A percentile compares a stretch with the other conserved stretches of the same genome.
Evolutionary conservation across 768 basidiomycete species (phyloP).

Genomic region (Coprinellus aureogranulatus): DNA sequence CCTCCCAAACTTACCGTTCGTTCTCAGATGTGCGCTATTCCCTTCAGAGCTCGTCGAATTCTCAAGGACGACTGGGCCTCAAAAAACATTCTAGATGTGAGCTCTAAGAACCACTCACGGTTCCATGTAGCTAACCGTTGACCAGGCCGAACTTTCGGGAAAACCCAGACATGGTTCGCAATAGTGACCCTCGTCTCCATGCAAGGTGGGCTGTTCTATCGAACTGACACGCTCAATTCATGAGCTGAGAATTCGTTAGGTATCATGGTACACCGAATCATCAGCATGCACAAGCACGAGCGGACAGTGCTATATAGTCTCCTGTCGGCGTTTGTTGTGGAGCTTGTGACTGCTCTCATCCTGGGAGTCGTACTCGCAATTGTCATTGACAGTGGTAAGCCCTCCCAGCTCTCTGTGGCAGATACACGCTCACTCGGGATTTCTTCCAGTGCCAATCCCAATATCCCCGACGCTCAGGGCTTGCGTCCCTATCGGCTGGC

Average conservation of each 20-base stretch:
- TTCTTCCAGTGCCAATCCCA: not conserved
- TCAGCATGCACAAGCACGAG: constrained; percentile 5
- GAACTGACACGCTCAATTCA: not conserved
- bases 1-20: not conserved
- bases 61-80: not conserved
- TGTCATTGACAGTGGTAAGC: not conserved
- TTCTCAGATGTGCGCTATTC: not conserved
- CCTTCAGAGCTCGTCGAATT: too few species aligned
- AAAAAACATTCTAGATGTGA: not conserved
- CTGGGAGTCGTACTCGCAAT: not conserved
- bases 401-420: not conserved
- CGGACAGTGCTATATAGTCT: not conserved
- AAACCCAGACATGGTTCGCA: not conserved
- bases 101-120: not conserved
- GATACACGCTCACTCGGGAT: not conserved
- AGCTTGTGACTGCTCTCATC: not conserved
- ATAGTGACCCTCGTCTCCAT: not conserved
- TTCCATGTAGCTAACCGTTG: not conserved
- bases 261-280: constrained; percentile 7
- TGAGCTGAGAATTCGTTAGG: not conserved
- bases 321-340: not conserved
- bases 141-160: not conserved
- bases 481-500: not conserved
- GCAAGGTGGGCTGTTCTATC: not conserved
- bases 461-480: not conserved